Evolutionary conservation across 2,329 filamentous ascomycete species (phyloP).

Genomic region (Hysterium pulicare): DNA sequence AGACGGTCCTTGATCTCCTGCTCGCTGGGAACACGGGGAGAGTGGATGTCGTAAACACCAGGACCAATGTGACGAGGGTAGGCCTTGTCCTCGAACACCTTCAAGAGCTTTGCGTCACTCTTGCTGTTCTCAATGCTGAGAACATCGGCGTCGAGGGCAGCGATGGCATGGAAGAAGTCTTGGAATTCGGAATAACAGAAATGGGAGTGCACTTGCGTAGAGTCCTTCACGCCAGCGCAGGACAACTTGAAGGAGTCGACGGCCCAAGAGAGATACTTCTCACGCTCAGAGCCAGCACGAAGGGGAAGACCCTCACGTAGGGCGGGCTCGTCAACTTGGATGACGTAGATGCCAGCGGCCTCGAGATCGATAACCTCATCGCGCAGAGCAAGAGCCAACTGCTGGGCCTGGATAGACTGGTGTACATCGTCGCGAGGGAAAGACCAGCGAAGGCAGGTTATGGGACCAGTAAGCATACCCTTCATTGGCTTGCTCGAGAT

Average conservation of each 20-base stretch:
- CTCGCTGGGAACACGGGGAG: slow-evolving; percentile 92
- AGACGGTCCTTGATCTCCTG: slow-evolving; percentile 98
- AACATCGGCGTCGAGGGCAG: slow-evolving; percentile 95
- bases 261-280: slow-evolving; percentile 95
- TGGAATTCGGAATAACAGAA: slow-evolving; percentile 99
- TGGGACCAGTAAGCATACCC: slow-evolving; percentile 99
- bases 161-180: slow-evolving; percentile 99
- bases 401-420: slow-evolving; percentile 97
- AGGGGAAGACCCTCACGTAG: slow-evolving; percentile 99
- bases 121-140: slow-evolving; percentile 99
- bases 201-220: slow-evolving; percentile 99
- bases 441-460: slow-evolving; percentile 98
- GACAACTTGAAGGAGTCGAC: slow-evolving; percentile 97
- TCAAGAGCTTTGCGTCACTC: slow-evolving; percentile 97
- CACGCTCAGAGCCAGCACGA: slow-evolving; percentile 87
- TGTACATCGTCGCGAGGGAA: slow-evolving; percentile 99
- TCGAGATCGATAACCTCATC: slow-evolving; percentile 98
- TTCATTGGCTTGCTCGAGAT: slow-evolving; percentile 99
- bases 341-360: slow-evolving; percentile 92
- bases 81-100: slow-evolving; percentile 95
- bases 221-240: slow-evolving; percentile 88
- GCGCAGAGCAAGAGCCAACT: slow-evolving; percentile 95
- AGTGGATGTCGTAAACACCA: slow-evolving; percentile 99
- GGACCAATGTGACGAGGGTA: slow-evolving; percentile 98
- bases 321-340: slow-evolving; percentile 98